These are phyloP conservation scores for Ammopiptanthus mongolicus DNA, from an alignment of 306 rosid genomes.

Conservation along the genomic window DNA sequence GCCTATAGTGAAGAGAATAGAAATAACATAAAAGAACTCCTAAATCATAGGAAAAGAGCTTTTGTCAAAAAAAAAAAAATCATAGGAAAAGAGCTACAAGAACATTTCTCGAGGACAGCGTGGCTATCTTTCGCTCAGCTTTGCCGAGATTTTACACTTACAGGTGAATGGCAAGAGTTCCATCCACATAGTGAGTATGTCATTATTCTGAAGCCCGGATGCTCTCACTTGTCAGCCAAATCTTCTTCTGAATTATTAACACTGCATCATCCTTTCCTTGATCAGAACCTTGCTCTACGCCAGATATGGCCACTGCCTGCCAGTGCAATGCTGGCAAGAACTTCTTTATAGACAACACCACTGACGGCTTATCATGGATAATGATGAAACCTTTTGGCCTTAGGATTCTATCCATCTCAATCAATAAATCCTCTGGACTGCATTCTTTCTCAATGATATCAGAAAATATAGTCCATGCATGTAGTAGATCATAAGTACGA, in stretches of 20 bases:
- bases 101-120: neutral
- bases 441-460: constrained; percentile 73
- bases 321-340: constrained; percentile 74
- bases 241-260: constrained; percentile 76
- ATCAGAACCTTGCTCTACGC: constrained; percentile 20
- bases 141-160: neutral
- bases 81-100: neutral
- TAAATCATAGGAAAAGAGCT: constrained; percentile 3
- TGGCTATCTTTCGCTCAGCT: neutral
- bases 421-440: constrained; percentile 68
- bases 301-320: constrained; percentile 57
- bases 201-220: constrained; percentile 50
- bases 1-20: constrained; percentile 24
- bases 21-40: constrained; percentile 10
- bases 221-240: constrained; percentile 75
- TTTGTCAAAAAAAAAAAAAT: no score
- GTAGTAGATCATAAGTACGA: constrained; percentile 83
- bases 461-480: constrained; percentile 80
- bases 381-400: constrained; percentile 86
- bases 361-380: constrained; percentile 53
- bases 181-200: neutral
- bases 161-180: neutral
- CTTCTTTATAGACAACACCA: constrained; percentile 58
- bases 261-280: constrained; percentile 48
- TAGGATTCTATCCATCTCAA: constrained; percentile 88